phyloP scores from a whole-genome alignment of 2,329 filamentous ascomycete species.

The Cercospora sojina region DNA sequence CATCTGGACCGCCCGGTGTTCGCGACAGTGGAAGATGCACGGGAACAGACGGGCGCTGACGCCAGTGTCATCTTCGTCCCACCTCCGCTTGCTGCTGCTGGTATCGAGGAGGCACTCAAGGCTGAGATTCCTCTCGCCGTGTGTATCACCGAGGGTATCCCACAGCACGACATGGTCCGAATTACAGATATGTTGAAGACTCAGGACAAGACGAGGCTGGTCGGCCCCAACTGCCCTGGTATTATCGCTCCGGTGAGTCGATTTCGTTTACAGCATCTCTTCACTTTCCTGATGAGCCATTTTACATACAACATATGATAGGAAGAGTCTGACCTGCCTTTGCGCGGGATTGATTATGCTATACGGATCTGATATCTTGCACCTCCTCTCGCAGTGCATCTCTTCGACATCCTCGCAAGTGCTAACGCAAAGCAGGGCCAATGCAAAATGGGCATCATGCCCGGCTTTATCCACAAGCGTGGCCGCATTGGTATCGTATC shows the following conservation, averaged over 20 bases:
- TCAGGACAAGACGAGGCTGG: constrained; percentile 92
- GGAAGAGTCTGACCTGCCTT: constrained; percentile 40
- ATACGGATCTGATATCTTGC: constrained; percentile 20
- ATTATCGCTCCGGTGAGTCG: constrained; percentile 74
- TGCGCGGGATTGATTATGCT: constrained; percentile 35
- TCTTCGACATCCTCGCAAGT: not conserved
- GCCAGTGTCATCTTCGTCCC: constrained; percentile 96
- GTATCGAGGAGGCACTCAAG: constrained; percentile 93
- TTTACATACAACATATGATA: constrained; percentile 38
- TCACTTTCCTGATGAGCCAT: constrained; percentile 27
- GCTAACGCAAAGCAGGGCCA: constrained; percentile 62
- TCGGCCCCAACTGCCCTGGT: constrained; percentile 96
- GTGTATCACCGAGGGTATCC: constrained; percentile 97
- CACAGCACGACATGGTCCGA: constrained; percentile 98
- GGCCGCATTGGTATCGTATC: constrained; percentile 98
- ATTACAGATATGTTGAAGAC: constrained; percentile 98
- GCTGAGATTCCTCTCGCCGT: constrained; percentile 94
- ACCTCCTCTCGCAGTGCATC: constrained; percentile 10
- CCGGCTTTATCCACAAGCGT: constrained; percentile 99
- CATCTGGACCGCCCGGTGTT: constrained; percentile 94
- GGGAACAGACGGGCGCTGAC: constrained; percentile 85
- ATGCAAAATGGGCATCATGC: constrained; percentile 99
- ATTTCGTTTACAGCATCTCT: not conserved
- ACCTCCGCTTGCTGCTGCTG: constrained; percentile 86
- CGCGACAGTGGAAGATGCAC: constrained; percentile 79